Percentiles rank a stretch among this genome's conserved stretches.
Conservation (phyloP, 179 eudicot species). For the Silene coronaria region DNA sequence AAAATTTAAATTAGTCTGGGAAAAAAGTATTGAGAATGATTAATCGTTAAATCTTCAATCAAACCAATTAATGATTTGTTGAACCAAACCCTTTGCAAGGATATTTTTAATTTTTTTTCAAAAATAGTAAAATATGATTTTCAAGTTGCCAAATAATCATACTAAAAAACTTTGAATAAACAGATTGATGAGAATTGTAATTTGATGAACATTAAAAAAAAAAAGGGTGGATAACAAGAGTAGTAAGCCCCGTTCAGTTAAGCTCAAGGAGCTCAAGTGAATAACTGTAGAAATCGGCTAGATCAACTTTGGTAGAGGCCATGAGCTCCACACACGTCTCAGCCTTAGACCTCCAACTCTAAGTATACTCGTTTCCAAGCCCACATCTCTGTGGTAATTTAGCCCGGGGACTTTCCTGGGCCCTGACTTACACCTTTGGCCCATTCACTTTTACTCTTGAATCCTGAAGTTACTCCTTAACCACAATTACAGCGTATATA, state of each 20-base stretch:
- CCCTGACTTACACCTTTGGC: not conserved
- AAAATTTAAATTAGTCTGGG: too few relatives aligned
- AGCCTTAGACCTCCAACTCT: conserved; percentile 12
- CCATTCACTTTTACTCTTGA: conserved; percentile 26
- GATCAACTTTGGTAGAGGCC: not conserved
- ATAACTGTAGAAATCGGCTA: conserved; percentile 25
- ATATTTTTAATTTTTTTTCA: too few relatives aligned
- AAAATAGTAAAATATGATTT: too few relatives aligned
- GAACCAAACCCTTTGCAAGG: too few relatives aligned
- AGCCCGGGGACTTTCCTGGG: conserved; percentile 36
- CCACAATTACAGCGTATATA: not conserved
- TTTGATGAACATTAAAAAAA: too few relatives aligned
- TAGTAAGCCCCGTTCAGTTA: conserved; percentile 35
- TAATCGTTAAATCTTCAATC: too few relatives aligned
- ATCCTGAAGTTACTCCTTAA: not conserved
- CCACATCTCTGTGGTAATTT: conserved; percentile 26
- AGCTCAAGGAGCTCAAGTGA: conserved; percentile 24
- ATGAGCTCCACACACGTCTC: conserved; percentile 25
- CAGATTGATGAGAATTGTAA: too few relatives aligned
- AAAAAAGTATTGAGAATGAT: too few relatives aligned
- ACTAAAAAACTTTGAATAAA: too few relatives aligned
- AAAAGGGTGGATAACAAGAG: conserved; percentile 1
- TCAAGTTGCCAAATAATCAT: too few relatives aligned
- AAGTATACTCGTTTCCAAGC: conserved; percentile 17
- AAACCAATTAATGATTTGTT: too few relatives aligned